Evolutionary conservation across 306 rosid genomes (phyloP).

Genomic region (Hylodesmum podocarpum): DNA sequence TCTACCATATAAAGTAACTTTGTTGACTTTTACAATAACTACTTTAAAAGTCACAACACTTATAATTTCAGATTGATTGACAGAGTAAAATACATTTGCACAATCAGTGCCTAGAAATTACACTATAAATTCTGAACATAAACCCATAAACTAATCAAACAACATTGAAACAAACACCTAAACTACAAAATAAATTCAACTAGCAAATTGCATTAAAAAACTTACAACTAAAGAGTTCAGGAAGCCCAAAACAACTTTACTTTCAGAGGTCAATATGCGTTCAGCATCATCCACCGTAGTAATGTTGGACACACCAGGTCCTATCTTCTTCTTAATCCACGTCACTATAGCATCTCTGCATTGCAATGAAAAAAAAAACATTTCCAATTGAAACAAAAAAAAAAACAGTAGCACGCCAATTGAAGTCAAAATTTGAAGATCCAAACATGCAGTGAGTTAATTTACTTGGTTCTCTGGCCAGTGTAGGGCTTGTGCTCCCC

Average conservation of each 20-base stretch:
- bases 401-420: background rate
- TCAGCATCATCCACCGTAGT: conserved; percentile 86
- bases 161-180: background rate
- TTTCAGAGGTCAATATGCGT: conserved; percentile 64
- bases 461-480: conserved; percentile 84
- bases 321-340: conserved; percentile 95
- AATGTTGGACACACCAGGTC: conserved; percentile 79
- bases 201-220: conserved; percentile 12
- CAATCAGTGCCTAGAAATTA: background rate
- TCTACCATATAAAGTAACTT: background rate
- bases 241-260: conserved; percentile 81
- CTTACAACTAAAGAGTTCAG: conserved; percentile 89
- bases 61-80: background rate
- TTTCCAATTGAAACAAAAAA: background rate
- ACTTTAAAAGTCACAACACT: background rate
- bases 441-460: background rate
- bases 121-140: background rate
- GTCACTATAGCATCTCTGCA: conserved; percentile 80
- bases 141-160: background rate
- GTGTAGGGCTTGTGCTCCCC: conserved; percentile 83
- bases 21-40: background rate
- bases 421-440: background rate
- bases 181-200: background rate
- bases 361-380: background rate
- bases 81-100: background rate